Conservation (phyloP, 768 basidiomycete genomes). For the Auriscalpium vulgare region DNA sequence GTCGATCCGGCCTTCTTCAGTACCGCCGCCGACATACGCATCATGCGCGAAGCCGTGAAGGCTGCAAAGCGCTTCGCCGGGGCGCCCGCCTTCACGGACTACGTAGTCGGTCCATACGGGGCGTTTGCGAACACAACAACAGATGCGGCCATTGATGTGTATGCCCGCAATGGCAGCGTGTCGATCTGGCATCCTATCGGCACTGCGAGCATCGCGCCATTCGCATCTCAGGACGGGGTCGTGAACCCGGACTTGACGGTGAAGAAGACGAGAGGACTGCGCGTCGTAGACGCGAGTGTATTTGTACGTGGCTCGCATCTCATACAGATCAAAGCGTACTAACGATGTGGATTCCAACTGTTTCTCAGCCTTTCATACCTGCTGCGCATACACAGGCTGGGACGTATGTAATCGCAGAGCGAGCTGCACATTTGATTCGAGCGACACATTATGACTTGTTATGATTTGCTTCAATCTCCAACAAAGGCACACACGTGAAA, state of each 20-base stretch:
- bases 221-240: not conserved
- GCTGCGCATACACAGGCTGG: too few species aligned
- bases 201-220: not conserved
- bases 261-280: constrained; percentile 7
- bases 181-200: constrained; percentile 5
- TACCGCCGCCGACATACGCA: constrained; percentile 24
- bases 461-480: too few species aligned
- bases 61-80: constrained; percentile 20
- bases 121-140: constrained; percentile 5
- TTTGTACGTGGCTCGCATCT: constrained; percentile 1
- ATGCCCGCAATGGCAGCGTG: not conserved
- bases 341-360: not conserved
- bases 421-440: too few species aligned
- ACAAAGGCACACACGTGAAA: too few species aligned
- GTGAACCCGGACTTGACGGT: constrained; percentile 12
- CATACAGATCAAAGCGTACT: not conserved
- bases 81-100: constrained; percentile 24
- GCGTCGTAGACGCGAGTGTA: constrained; percentile 11
- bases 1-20: constrained; percentile 43
- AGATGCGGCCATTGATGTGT: constrained; percentile 9
- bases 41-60: constrained; percentile 23
- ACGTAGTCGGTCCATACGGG: constrained; percentile 15
- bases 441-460: too few species aligned
- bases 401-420: too few species aligned
- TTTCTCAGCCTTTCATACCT: constrained; percentile 8